phyloP scores from a whole-genome alignment of 192 early-diverging fungal species.

The Rhizoclosmatium sp. region DNA sequence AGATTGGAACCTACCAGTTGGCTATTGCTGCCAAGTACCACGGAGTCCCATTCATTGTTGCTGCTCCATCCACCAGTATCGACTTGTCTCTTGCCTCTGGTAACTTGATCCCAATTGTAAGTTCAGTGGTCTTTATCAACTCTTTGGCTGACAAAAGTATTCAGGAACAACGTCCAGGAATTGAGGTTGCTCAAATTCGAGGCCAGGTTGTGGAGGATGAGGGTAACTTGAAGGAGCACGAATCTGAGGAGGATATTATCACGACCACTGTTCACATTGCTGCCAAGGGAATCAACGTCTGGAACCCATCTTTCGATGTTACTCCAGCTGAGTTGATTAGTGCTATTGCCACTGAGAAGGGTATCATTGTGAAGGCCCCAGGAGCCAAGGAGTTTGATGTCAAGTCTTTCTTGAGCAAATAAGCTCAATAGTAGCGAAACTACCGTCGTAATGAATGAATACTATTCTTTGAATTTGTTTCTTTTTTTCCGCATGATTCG shows the following conservation, averaged over 20 bases:
- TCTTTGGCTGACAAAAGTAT: slow-evolving; percentile 36
- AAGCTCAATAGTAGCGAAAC: no score
- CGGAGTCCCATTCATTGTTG: slow-evolving; percentile 89
- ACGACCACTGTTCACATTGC: slow-evolving; percentile 74
- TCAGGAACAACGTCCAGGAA: slow-evolving; percentile 66
- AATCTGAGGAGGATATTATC: slow-evolving; percentile 38
- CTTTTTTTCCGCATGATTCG: not conserved
- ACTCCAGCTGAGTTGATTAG: slow-evolving; percentile 88
- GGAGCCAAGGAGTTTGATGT: slow-evolving; percentile 54
- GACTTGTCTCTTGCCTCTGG: slow-evolving; percentile 80
- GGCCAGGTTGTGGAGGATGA: slow-evolving; percentile 60
- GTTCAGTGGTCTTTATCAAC: not conserved
- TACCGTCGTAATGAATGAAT: no score
- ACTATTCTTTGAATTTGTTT: not conserved
- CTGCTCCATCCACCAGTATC: slow-evolving; percentile 92
- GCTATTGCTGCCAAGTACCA: slow-evolving; percentile 91
- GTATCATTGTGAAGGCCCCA: slow-evolving; percentile 66
- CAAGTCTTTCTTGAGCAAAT: slow-evolving; percentile 27
- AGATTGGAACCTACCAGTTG: slow-evolving; percentile 98
- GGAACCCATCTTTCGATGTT: slow-evolving; percentile 98
- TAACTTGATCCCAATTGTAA: slow-evolving; percentile 80
- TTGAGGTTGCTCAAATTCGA: slow-evolving; percentile 77
- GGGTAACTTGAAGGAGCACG: slow-evolving; percentile 50
- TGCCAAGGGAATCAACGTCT: slow-evolving; percentile 84
- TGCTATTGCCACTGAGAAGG: slow-evolving; percentile 91